Evolutionary conservation across 106 monocot species (phyloP), one percentile per base, ranked within the genome.

Genomic region (Apostasia shenzhenica): DNA sequence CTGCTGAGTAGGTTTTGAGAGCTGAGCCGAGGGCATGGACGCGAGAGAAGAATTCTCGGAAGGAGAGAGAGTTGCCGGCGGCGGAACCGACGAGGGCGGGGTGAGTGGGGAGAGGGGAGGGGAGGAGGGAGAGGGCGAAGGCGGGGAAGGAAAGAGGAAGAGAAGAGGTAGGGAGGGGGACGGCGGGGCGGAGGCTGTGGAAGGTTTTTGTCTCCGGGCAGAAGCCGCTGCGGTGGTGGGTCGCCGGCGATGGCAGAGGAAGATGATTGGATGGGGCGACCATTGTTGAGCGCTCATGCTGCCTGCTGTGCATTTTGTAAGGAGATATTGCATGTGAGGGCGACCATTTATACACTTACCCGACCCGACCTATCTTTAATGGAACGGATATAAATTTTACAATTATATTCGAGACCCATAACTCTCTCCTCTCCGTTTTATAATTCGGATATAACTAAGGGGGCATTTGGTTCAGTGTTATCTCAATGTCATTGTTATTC

Each of bases 91-190:
- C 8, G 55, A 81, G 50, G 54, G 88, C 84, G 14, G 84, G 76
- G 78, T 70, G 8, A 54, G 72, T n/a, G 14, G 72, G 88, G 55
- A 78, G 78, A 4, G 69, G 81, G 5, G 74, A 78, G 9, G 81
- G 87, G 54, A 81, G 87, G 75, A 76, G 67, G 50, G 81, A 88
- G 54, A 78, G 4, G 40, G 69, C 60, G 73, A 50, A 88, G 66
- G 69, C 14, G 4, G 83, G 5, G 73, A 71, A 48, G 54, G 88
- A 88, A 62, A 78, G 74, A 11, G 84, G 78, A 8, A 64, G 61
- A 44, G 54, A 49, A 6, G 8, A 45, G 2, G 81, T 61, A 7
- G 84, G 88, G 55, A 79, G 79, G 7, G 73, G 48, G 51, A 79
- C 54, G 6, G 66, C 1, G 2, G 76, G 76, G 0, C 79, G 84